These are phyloP conservation scores for Xylariales sp. DNA, from an alignment of 2,329 filamentous ascomycete species.

Conservation along the genomic window DNA sequence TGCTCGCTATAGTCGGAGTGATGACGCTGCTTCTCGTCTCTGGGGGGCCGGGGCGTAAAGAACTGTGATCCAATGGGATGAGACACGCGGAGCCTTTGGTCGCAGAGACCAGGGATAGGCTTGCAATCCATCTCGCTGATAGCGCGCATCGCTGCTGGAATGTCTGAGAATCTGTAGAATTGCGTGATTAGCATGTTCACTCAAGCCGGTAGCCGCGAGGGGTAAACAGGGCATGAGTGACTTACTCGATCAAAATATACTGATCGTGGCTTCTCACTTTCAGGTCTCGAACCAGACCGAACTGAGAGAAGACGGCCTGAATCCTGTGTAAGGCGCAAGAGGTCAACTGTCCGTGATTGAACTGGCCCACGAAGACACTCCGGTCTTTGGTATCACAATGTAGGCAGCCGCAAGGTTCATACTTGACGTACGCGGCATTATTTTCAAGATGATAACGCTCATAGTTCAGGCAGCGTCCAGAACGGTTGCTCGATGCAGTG, in stretches of 20 bases:
- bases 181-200: neutral
- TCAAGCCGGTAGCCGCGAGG: neutral
- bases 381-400: constrained; percentile 12
- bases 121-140: neutral
- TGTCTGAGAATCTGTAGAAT: neutral
- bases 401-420: constrained; percentile 14
- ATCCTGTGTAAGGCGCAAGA: neutral
- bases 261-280: neutral
- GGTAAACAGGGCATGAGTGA: neutral
- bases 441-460: neutral
- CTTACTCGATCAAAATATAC: neutral
- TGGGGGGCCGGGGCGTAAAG: too few relatives aligned
- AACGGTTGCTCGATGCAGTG: too few relatives aligned
- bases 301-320: neutral
- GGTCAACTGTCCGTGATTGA: neutral
- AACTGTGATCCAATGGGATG: constrained; percentile 3
- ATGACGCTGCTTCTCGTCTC: too few relatives aligned
- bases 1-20: too few relatives aligned
- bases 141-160: neutral
- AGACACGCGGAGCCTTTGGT: neutral
- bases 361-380: constrained; percentile 12
- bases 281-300: neutral
- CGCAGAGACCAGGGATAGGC: neutral
- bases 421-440: neutral
- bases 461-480: constrained; percentile 1